A percentile compares a stretch with the other conserved stretches of the same genome.
Conservation (phyloP, 2,329 filamentous ascomycete species). For the Phoma sp. region DNA sequence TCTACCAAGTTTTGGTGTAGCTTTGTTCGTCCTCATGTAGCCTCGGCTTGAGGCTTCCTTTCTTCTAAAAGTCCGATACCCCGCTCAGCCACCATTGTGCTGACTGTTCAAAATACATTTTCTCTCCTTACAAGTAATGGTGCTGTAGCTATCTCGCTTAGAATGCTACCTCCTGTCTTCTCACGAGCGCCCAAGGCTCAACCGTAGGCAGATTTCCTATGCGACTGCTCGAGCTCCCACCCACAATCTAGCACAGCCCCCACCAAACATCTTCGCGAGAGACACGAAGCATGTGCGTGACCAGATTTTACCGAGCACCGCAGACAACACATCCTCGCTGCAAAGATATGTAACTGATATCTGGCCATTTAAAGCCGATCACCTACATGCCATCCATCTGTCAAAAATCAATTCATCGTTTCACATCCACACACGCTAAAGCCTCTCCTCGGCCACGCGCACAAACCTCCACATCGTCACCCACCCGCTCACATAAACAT, state of each 20-base stretch:
- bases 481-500: background rate
- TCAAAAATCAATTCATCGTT: background rate
- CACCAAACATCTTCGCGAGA: slow-evolving; percentile 2
- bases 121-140: background rate
- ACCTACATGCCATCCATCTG: background rate
- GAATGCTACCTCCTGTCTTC: background rate
- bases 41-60: background rate
- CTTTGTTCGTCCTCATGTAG: background rate
- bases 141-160: background rate
- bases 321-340: background rate
- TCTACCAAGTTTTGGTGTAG: background rate
- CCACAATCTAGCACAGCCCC: slow-evolving; percentile 8
- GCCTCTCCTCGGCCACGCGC: background rate
- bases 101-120: background rate
- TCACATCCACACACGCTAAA: background rate
- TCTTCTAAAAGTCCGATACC: slow-evolving; percentile 4
- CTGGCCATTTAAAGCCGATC: background rate
- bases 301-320: background rate
- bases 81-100: slow-evolving; percentile 10
- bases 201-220: slow-evolving; percentile 6
- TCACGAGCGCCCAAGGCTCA: background rate
- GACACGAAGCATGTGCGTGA: background rate
- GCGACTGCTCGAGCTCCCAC: background rate
- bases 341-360: background rate
- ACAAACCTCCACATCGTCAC: background rate